phyloP scores from a whole-genome alignment of 169 alveolate genomes.

The Cryptosporidium parvum region DNA sequence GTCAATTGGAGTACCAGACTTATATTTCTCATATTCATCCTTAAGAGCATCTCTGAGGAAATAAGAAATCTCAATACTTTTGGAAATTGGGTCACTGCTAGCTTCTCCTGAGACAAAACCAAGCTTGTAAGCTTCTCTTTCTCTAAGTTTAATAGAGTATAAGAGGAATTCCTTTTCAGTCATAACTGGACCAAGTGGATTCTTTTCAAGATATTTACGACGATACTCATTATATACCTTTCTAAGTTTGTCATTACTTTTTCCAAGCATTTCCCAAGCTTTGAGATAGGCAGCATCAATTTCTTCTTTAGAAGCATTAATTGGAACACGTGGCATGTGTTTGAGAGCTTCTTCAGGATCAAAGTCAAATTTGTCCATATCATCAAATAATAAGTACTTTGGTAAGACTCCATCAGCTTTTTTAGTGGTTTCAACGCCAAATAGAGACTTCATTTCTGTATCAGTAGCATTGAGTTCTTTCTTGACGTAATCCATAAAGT shows the following conservation, averaged over 20 bases:
- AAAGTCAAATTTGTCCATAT: constrained; percentile 61
- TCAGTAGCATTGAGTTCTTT: constrained; percentile 22
- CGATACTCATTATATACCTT: constrained; percentile 23
- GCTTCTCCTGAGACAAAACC: neutral
- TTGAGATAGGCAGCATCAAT: constrained; percentile 36
- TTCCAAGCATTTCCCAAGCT: constrained; percentile 66
- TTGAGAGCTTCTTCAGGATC: constrained; percentile 68
- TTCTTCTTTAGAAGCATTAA: constrained; percentile 38
- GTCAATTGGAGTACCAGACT: neutral
- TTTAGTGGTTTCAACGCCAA: constrained; percentile 19
- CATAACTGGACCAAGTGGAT: constrained; percentile 72
- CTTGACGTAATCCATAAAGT: constrained; percentile 23
- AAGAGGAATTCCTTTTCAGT: constrained; percentile 43
- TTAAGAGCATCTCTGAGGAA: constrained; percentile 13
- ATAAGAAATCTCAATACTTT: constrained; percentile 9
- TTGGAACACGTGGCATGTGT: constrained; percentile 56
- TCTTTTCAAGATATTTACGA: constrained; percentile 31
- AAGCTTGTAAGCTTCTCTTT: constrained; percentile 9
- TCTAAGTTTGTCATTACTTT: constrained; percentile 21
- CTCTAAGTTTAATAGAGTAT: constrained; percentile 11
- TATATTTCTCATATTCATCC: constrained; percentile 37
- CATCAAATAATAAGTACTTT: constrained; percentile 46
- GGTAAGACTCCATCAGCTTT: constrained; percentile 20
- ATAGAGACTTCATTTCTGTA: neutral
- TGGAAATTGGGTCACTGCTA: neutral